Percentiles rank a stretch among this genome's conserved stretches.
These are phyloP conservation scores for Chalciporus sp. DNA, from an alignment of 1,284 basidiomycete genomes.

Conservation along the genomic window DNA sequence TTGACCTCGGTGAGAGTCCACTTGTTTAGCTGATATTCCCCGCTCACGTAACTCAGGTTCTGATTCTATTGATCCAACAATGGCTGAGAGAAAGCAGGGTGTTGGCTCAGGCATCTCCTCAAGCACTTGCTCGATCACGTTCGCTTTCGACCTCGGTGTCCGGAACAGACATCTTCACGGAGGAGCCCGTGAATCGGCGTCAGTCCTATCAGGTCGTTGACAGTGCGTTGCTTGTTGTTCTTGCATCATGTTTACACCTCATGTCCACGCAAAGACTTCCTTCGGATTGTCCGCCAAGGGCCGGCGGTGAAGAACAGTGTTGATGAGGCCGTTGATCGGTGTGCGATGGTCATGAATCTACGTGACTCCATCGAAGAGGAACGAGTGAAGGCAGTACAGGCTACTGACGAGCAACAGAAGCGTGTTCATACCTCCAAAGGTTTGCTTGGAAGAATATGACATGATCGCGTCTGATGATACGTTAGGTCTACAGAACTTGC, in stretches of 20 bases:
- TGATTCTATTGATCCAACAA: slow-evolving; percentile 84
- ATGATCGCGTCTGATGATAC: neutral
- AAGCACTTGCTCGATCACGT: slow-evolving; percentile 35
- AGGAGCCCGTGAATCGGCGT: slow-evolving; percentile 41
- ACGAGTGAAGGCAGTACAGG: slow-evolving; percentile 73
- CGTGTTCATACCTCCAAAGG: slow-evolving; percentile 71
- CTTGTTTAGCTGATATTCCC: neutral
- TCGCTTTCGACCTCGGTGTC: slow-evolving; percentile 43
- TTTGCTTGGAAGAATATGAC: slow-evolving; percentile 29
- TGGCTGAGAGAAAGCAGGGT: slow-evolving; percentile 68
- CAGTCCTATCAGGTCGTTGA: slow-evolving; percentile 82
- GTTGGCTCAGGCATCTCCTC: slow-evolving; percentile 42
- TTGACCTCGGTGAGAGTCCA: slow-evolving; percentile 71
- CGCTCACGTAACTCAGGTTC: slow-evolving; percentile 51
- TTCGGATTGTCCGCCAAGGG: slow-evolving; percentile 92
- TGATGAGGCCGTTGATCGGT: slow-evolving; percentile 91
- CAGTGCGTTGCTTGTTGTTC: slow-evolving; percentile 49
- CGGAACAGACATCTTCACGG: slow-evolving; percentile 26
- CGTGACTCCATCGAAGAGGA: slow-evolving; percentile 90
- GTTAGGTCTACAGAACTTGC: slow-evolving; percentile 76
- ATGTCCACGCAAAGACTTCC: slow-evolving; percentile 58
- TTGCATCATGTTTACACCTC: slow-evolving; percentile 1
- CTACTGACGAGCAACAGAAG: slow-evolving; percentile 72
- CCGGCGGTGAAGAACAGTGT: slow-evolving; percentile 86
- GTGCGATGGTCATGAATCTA: slow-evolving; percentile 82